Conservation (phyloP, 2,329 filamentous ascomycete genomes). For the Fusarium sp. region DNA sequence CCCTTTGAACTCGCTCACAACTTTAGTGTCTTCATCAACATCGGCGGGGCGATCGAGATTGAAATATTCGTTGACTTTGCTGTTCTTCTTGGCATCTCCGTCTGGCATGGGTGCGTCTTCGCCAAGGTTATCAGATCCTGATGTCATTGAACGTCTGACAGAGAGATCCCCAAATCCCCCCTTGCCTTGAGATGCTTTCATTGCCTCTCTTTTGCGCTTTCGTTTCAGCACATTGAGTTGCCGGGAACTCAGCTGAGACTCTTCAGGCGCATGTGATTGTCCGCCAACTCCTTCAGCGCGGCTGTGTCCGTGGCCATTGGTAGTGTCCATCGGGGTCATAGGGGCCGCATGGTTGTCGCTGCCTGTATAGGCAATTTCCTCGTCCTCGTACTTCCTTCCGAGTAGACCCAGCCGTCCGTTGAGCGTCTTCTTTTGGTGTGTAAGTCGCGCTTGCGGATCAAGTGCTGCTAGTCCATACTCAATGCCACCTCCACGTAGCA, state of each 20-base stretch:
- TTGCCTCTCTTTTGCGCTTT: slow-evolving; percentile 90
- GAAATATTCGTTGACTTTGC: slow-evolving; percentile 85
- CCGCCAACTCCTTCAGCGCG: slow-evolving; percentile 56
- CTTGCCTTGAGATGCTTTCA: slow-evolving; percentile 87
- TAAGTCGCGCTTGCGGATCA: slow-evolving; percentile 83
- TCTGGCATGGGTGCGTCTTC: slow-evolving; percentile 70
- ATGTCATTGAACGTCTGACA: slow-evolving; percentile 71
- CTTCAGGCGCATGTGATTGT: slow-evolving; percentile 66
- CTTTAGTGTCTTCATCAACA: slow-evolving; percentile 89
- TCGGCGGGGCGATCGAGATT: slow-evolving; percentile 83
- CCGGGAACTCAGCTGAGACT: slow-evolving; percentile 84
- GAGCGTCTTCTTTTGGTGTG: slow-evolving; percentile 91
- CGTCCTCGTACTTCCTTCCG: slow-evolving; percentile 87
- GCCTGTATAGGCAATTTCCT: slow-evolving; percentile 74
- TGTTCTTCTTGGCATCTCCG: slow-evolving; percentile 69
- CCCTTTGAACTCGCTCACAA: slow-evolving; percentile 96
- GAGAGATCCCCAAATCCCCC: slow-evolving; percentile 90
- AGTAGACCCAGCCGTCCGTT: slow-evolving; percentile 84
- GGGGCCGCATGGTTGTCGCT: slow-evolving; percentile 62
- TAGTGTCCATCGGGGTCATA: slow-evolving; percentile 60
- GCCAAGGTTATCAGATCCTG: slow-evolving; percentile 71
- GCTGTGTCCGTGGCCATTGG: slow-evolving; percentile 51
- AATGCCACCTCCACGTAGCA: slow-evolving; percentile 87
- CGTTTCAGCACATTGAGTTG: slow-evolving; percentile 96
- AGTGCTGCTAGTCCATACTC: slow-evolving; percentile 87